Base-by-base conservation (phyloP, 306 rosid genomes). In the Citrullus colocynthis region DNA sequence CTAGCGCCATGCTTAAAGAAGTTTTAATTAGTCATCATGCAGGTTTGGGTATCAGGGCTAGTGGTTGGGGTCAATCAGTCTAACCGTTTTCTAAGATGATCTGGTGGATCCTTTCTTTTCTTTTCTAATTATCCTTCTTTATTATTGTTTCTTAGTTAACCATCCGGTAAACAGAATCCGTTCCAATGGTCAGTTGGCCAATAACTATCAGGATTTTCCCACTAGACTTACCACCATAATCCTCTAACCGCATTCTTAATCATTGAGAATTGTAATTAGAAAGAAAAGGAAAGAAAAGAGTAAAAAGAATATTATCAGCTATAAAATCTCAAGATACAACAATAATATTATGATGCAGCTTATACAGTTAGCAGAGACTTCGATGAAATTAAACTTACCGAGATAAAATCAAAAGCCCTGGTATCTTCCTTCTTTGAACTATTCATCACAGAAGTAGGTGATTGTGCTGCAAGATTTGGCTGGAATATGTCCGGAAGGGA, bases 371-470 rank as follows among this genome's bases (percentile, higher is more conserved):
- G 15, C 15, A 41, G 10, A 49, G 7, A 34, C 51, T 55, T 74
- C 7, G n/a, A 57, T 32, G 78, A 79, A 61, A 81, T 76, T 41
- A 34, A 20, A 86, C 99, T 89, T 85, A 96, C 99, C 11, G 99
- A 92, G 87, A 96, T 96, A 83, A 96, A 92, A 86, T 96, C 98
- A 82, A 96, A 96, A 0, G 99, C 99, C 81, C 86, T 92, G 34
- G 89, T 89, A 1, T 96, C 99, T 83, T 92, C 98, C 85, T 90
- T 95, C 91, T 90, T 96, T 32, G 98, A 80, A 88, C 77, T 85
- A 75, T 88, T 96, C 82, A 86, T 72, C 84, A 85, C 55, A 79
- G 98, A 78, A 81, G 70, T 85, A 60, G 93, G 87, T 67, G 88
- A 71, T 78, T 85, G 93, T 81, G 85, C 75, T 78, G 91, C 52